phyloP scores from a whole-genome alignment of 2,329 filamentous ascomycete genomes.

The Cytospora mali region DNA sequence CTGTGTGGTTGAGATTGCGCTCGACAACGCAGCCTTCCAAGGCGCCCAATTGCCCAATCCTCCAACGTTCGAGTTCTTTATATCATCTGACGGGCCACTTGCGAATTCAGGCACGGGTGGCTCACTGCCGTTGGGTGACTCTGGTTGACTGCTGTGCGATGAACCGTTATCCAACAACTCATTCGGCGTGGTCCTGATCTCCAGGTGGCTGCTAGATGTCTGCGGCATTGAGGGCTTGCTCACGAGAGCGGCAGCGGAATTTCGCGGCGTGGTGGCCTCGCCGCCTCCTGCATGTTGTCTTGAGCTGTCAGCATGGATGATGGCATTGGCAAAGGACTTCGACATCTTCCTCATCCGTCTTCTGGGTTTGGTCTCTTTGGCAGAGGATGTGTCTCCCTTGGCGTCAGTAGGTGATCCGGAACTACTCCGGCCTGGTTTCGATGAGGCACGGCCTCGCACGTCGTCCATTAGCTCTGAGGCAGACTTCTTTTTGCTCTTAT shows the following conservation, averaged over 20 bases:
- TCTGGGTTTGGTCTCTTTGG: slow-evolving; percentile 3
- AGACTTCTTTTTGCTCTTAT: slow-evolving; percentile 61
- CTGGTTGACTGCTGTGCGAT: slow-evolving; percentile 33
- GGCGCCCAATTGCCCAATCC: slow-evolving; percentile 51
- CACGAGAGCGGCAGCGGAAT: slow-evolving; percentile 48
- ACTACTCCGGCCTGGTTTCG: slow-evolving; percentile 36
- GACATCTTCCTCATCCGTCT: slow-evolving; percentile 39
- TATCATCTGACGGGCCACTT: slow-evolving; percentile 35
- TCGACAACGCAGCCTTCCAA: slow-evolving; percentile 41
- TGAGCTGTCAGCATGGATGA: slow-evolving; percentile 45
- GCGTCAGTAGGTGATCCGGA: slow-evolving; percentile 32
- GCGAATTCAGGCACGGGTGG: slow-evolving; percentile 24
- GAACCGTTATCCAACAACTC: slow-evolving; percentile 29
- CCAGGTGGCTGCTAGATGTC: slow-evolving; percentile 55
- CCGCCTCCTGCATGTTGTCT: slow-evolving; percentile 38
- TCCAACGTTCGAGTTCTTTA: slow-evolving; percentile 32
- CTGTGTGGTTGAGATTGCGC: slow-evolving; percentile 28
- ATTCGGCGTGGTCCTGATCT: slow-evolving; percentile 45
- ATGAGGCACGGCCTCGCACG: slow-evolving; percentile 52
- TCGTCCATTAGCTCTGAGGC: slow-evolving; percentile 59
- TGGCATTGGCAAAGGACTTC: slow-evolving; percentile 48
- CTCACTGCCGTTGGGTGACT: slow-evolving; percentile 31
- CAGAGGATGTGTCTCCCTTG: slow-evolving; percentile 27
- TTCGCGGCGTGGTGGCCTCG: slow-evolving; percentile 37
- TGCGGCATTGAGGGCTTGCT: slow-evolving; percentile 60